Evolutionary conservation across 768 basidiomycete species (phyloP).

Genomic region (Hydnum rufescens): DNA sequence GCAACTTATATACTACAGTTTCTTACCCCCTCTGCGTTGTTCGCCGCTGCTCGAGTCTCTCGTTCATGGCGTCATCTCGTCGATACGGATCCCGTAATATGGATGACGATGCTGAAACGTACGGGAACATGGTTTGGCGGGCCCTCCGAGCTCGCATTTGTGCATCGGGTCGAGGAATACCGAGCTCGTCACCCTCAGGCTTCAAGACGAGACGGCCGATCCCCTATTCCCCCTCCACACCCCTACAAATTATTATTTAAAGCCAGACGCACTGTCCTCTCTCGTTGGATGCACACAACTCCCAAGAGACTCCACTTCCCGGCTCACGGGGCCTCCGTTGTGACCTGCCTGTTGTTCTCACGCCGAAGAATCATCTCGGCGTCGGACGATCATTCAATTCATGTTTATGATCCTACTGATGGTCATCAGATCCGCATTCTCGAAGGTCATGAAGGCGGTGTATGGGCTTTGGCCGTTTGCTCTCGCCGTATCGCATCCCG

Average conservation of each 20-base stretch:
- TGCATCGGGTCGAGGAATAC: slow-evolving; percentile 44
- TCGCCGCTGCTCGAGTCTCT: slow-evolving; percentile 75
- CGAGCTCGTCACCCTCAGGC: slow-evolving; percentile 22
- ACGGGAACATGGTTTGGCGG: slow-evolving; percentile 83
- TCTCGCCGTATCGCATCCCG: slow-evolving; percentile 21
- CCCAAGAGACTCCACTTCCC: slow-evolving; percentile 67
- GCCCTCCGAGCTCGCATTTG: slow-evolving; percentile 64
- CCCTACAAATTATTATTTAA: slow-evolving; percentile 90
- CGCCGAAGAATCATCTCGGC: slow-evolving; percentile 89
- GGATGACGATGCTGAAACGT: slow-evolving; percentile 67
- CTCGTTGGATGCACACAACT: slow-evolving; percentile 21
- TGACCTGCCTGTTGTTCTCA: slow-evolving; percentile 92
- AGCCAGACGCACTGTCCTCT: slow-evolving; percentile 61
- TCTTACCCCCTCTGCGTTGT: slow-evolving; percentile 64
- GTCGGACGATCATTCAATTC: slow-evolving; percentile 92
- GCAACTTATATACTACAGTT: slow-evolving; percentile 74
- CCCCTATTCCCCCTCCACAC: slow-evolving; percentile 48
- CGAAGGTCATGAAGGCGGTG: slow-evolving; percentile 25
- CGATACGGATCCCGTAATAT: slow-evolving; percentile 75
- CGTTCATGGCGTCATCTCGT: slow-evolving; percentile 81
- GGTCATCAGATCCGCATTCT: slow-evolving; percentile 51
- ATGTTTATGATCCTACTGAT: slow-evolving; percentile 76
- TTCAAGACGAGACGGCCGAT: slow-evolving; percentile 1
- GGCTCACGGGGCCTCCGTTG: slow-evolving; percentile 76
- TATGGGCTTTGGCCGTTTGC: slow-evolving; percentile 24